These are phyloP conservation scores for Glycyrrhiza uralensis DNA, from an alignment of 306 rosid species.

Conservation along the genomic window DNA sequence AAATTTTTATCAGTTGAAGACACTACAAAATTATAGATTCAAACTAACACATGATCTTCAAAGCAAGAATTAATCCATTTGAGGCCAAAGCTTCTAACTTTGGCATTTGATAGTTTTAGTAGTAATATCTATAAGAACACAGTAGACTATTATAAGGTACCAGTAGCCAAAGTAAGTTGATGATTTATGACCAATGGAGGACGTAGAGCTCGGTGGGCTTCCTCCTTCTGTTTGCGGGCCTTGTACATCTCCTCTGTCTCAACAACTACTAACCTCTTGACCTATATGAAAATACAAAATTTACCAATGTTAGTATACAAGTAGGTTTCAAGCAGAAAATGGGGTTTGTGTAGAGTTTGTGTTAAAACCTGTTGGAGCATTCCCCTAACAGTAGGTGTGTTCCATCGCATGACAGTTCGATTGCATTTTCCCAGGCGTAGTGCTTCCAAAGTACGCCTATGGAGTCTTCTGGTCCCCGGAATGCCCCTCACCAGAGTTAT, in stretches of 20 bases:
- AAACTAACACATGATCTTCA: slow-evolving; percentile 23
- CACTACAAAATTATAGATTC: slow-evolving; percentile 11
- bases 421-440: slow-evolving; percentile 75
- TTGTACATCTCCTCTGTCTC: slow-evolving; percentile 91
- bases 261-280: slow-evolving; percentile 77
- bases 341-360: not conserved
- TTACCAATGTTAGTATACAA: slow-evolving; percentile 16
- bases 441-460: slow-evolving; percentile 88
- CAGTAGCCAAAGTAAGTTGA: slow-evolving; percentile 48
- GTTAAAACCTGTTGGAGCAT: slow-evolving; percentile 80
- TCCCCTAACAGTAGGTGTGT: slow-evolving; percentile 89
- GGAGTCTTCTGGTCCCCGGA: slow-evolving; percentile 89
- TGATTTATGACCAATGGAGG: slow-evolving; percentile 71
- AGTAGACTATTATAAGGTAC: slow-evolving; percentile 36
- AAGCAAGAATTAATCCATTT: slow-evolving; percentile 19
- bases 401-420: slow-evolving; percentile 94
- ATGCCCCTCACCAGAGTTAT: slow-evolving; percentile 91
- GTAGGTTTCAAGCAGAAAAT: slow-evolving; percentile 1
- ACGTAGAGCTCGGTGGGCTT: slow-evolving; percentile 56
- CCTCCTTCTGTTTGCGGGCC: slow-evolving; percentile 72
- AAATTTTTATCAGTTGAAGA: slow-evolving; percentile 18
- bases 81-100: slow-evolving; percentile 1
- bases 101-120: slow-evolving; percentile 5
- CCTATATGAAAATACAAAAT: slow-evolving; percentile 42
- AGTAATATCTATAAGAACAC: slow-evolving; percentile 20